Evolutionary conservation across 768 basidiomycete genomes (phyloP).

Genomic region (Collybiopsis confluens): DNA sequence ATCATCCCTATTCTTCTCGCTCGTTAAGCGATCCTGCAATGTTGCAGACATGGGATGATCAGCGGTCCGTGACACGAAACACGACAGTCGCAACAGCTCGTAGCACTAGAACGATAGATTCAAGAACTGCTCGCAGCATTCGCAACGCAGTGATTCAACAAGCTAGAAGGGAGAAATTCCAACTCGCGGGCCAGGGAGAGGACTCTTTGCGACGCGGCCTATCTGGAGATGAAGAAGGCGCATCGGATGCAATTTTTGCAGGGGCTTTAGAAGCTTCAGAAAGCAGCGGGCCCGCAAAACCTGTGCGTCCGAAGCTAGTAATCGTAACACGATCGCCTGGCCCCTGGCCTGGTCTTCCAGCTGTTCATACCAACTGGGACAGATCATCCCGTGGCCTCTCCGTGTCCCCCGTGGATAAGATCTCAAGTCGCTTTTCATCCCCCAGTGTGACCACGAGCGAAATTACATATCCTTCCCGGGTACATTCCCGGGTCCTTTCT

Average conservation of each 20-base stretch:
- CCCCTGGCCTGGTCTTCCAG: not conserved
- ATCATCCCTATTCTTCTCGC: slow-evolving; percentile 16
- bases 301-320: not conserved
- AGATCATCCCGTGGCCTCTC: not conserved
- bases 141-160: slow-evolving; percentile 19
- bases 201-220: too few relatives aligned
- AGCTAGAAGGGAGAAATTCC: slow-evolving; percentile 14
- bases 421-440: not conserved
- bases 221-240: too few relatives aligned
- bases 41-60: slow-evolving; percentile 3
- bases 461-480: not conserved
- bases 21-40: slow-evolving; percentile 11
- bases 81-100: slow-evolving; percentile 14
- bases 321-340: not conserved
- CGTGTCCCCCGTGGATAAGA: too few relatives aligned
- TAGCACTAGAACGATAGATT: slow-evolving; percentile 19
- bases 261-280: not conserved
- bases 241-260: not conserved
- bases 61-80: slow-evolving; percentile 9
- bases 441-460: not conserved
- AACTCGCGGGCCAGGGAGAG: slow-evolving; percentile 1
- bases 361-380: not conserved
- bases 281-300: not conserved
- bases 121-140: slow-evolving; percentile 15
- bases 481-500: not conserved